These are phyloP conservation scores for Coemansia javaensis DNA, from an alignment of 192 early-diverging fungal genomes.

Conservation along the genomic window DNA sequence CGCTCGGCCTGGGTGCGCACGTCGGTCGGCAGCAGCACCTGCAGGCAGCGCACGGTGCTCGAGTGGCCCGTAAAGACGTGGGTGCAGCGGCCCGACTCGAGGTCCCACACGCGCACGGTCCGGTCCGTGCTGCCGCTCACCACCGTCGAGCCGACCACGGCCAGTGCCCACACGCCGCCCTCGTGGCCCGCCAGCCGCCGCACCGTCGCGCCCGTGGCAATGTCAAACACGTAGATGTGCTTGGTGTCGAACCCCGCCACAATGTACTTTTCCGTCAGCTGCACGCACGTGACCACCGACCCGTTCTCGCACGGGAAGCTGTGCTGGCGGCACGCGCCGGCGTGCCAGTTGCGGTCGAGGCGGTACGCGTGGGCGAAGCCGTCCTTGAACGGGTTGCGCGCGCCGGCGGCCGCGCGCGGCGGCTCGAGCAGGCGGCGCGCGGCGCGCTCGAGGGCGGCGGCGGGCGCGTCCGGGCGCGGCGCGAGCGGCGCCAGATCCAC, in stretches of 20 bases:
- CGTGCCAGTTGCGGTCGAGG: constrained; percentile 80
- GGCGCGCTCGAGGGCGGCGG: constrained; percentile 2
- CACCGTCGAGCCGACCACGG: constrained; percentile 81
- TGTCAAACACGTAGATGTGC: constrained; percentile 90
- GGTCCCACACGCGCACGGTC: constrained; percentile 95
- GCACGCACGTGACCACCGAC: constrained; percentile 90
- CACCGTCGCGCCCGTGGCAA: constrained; percentile 67
- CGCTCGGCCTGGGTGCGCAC: constrained; percentile 39
- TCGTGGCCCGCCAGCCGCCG: constrained; percentile 79
- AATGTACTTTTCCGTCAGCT: constrained; percentile 95
- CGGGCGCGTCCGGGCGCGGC: constrained; percentile 7
- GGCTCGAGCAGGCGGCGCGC: constrained; percentile 1
- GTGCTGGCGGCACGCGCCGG: constrained; percentile 66
- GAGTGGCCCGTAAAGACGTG: constrained; percentile 94
- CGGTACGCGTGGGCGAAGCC: constrained; percentile 74
- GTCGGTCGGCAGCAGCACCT: constrained; percentile 74
- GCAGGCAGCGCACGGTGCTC: constrained; percentile 89
- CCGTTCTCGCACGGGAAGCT: constrained; percentile 76
- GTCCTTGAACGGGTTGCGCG: constrained; percentile 65
- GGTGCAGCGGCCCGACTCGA: constrained; percentile 81
- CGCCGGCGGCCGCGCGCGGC: neutral
- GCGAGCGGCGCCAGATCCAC: constrained; percentile 24
- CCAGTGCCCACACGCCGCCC: constrained; percentile 97
- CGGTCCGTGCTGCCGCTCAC: constrained; percentile 95
- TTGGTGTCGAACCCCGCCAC: constrained; percentile 91